A percentile compares a stretch with the other conserved stretches of the same genome.
Conservation (phyloP, 371 early-diverging fungal species). For the Chytridium lagenaria region DNA sequence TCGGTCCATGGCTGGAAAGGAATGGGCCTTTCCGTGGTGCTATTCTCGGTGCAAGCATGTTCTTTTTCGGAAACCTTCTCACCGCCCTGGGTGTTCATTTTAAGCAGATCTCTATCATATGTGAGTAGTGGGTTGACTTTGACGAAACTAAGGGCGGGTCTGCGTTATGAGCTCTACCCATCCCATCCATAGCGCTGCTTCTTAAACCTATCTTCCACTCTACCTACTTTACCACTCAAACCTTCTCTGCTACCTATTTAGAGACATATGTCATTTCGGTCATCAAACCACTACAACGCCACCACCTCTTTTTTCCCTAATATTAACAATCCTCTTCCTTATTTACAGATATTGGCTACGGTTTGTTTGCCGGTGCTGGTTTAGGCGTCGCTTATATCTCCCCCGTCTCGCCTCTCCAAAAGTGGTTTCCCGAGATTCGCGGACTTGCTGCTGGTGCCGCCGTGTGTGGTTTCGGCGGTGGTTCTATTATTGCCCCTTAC, state of each 20-base stretch:
- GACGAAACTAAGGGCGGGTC: too few relatives aligned
- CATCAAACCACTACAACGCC: too few relatives aligned
- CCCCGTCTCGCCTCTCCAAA: conserved; percentile 58
- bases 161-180: too few relatives aligned
- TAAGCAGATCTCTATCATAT: conserved; percentile 62
- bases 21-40: conserved; percentile 66
- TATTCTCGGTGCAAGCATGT: conserved; percentile 58
- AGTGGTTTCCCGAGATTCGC: conserved; percentile 48
- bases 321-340: neutral
- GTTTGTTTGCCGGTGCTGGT: conserved; percentile 70
- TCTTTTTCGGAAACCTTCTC: conserved; percentile 65
- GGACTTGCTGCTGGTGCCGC: conserved; percentile 51
- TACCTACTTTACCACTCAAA: too few relatives aligned
- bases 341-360: conserved; percentile 62
- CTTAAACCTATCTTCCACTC: too few relatives aligned
- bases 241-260: too few relatives aligned
- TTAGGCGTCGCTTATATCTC: conserved; percentile 70
- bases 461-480: conserved; percentile 74
- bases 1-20: conserved; percentile 73
- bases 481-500: conserved; percentile 67
- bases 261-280: too few relatives aligned
- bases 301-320: too few relatives aligned
- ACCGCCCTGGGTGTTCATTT: conserved; percentile 65
- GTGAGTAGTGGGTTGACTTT: too few relatives aligned
- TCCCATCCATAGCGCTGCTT: too few relatives aligned